Evolutionary conservation across 1,284 basidiomycete species (phyloP).

Genomic region (Stereum hirsutum): DNA sequence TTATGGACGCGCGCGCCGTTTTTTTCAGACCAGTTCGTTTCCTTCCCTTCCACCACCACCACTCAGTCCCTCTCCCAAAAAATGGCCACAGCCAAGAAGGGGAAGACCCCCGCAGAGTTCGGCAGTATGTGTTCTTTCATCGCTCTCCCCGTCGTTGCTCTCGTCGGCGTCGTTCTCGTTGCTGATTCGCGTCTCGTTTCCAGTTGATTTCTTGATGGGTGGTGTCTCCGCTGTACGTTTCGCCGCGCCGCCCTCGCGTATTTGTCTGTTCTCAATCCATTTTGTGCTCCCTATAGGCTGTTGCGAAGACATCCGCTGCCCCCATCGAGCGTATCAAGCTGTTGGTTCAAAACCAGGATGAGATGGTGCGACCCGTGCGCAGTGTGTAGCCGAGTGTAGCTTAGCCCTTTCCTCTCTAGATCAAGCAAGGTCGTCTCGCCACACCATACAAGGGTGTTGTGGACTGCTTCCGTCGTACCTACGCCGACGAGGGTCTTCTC

Average conservation of each 20-base stretch:
- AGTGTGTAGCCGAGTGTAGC: constrained; percentile 1
- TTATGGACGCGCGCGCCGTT: constrained; percentile 24
- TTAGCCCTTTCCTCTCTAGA: constrained; percentile 36
- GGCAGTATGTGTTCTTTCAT: constrained; percentile 40
- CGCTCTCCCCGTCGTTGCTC: constrained; percentile 3
- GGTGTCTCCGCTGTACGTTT: constrained; percentile 79
- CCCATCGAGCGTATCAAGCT: constrained; percentile 99
- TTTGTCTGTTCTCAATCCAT: constrained; percentile 7
- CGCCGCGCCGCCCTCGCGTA: constrained; percentile 5
- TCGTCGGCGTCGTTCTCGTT: constrained; percentile 4
- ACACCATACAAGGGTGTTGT: constrained; percentile 88
- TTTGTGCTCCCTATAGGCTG: constrained; percentile 48
- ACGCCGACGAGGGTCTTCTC: constrained; percentile 84
- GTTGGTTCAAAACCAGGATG: constrained; percentile 96
- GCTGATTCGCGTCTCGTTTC: constrained; percentile 17
- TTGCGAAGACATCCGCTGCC: constrained; percentile 95
- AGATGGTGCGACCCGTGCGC: constrained; percentile 51
- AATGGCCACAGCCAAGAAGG: constrained; percentile 74
- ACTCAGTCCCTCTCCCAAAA: constrained; percentile 43
- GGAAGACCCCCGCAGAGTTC: constrained; percentile 77
- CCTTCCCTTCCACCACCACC: constrained; percentile 22
- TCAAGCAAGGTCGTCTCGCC: constrained; percentile 93
- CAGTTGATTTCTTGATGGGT: constrained; percentile 89
- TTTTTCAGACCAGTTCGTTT: constrained; percentile 26
- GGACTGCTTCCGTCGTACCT: constrained; percentile 86